These are phyloP conservation scores for Diplodia seriata DNA, from an alignment of 2,329 filamentous ascomycete species.

Conservation along the genomic window DNA sequence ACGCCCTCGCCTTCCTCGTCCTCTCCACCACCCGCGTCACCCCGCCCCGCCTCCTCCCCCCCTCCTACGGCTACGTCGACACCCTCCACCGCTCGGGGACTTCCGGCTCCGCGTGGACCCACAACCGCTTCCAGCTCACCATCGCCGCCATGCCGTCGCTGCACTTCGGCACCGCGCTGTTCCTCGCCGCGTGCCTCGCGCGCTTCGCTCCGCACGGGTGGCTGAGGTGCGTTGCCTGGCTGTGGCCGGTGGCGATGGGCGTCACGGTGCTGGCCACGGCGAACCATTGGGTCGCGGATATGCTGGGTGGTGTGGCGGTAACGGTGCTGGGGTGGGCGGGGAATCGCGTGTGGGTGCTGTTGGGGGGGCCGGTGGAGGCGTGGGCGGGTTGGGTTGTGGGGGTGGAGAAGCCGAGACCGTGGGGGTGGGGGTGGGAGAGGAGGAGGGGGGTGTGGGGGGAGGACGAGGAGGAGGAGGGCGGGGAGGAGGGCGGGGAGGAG, in stretches of 20 bases:
- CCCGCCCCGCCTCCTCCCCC: constrained; percentile 57
- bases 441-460: too few species aligned
- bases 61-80: constrained; percentile 57
- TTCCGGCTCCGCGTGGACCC: constrained; percentile 46
- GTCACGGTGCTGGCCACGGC: constrained; percentile 52
- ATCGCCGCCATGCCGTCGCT: constrained; percentile 60
- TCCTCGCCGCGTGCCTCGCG: constrained; percentile 46
- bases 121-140: constrained; percentile 57
- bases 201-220: constrained; percentile 52
- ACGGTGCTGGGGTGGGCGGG: constrained; percentile 48
- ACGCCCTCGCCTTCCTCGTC: constrained; percentile 57
- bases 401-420: constrained; percentile 34
- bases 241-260: constrained; percentile 55
- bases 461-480: not conserved
- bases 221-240: constrained; percentile 45
- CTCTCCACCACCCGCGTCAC: constrained; percentile 57
- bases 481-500: not conserved
- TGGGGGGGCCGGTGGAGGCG: constrained; percentile 32
- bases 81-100: constrained; percentile 50
- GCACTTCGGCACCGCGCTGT: constrained; percentile 55
- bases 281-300: constrained; percentile 52
- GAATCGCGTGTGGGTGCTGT: constrained; percentile 7
- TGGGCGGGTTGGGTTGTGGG: constrained; percentile 35
- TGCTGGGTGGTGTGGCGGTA: constrained; percentile 46
- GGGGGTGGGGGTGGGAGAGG: constrained; percentile 4